These are phyloP conservation scores for Hypoxylon subgilvum DNA, from an alignment of 495 filamentous ascomycete genomes.

Conservation along the genomic window DNA sequence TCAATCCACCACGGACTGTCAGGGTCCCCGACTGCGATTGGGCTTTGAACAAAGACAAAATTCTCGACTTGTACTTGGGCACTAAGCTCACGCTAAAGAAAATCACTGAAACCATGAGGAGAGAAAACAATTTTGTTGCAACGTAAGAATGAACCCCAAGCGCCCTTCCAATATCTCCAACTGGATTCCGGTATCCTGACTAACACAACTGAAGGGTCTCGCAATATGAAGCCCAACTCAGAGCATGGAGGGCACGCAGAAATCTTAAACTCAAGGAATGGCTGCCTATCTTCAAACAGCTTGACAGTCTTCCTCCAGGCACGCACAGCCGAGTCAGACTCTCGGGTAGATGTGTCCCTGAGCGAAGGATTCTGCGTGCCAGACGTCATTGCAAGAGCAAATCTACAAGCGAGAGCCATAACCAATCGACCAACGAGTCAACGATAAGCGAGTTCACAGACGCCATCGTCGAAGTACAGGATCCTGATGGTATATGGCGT, in stretches of 20 bases:
- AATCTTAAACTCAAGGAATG: neutral
- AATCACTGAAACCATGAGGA: conserved; percentile 35
- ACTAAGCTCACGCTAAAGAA: conserved; percentile 19
- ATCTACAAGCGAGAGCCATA: neutral
- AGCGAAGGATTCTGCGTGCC: neutral
- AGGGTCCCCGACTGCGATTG: conserved; percentile 19
- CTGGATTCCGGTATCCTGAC: neutral
- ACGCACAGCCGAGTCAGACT: neutral
- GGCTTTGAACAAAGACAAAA: conserved; percentile 20
- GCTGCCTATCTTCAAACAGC: neutral
- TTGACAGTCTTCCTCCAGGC: neutral
- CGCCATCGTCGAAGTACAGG: neutral
- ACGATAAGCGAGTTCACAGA: neutral
- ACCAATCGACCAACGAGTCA: neutral
- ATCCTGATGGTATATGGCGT: too few species aligned
- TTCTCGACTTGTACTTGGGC: conserved; percentile 35
- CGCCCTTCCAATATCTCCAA: neutral
- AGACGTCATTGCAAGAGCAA: neutral
- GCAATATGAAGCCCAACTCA: conserved; percentile 4
- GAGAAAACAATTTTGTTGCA: conserved; percentile 23
- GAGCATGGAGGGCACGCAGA: neutral
- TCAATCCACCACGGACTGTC: neutral
- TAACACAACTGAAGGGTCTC: neutral
- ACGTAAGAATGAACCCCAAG: conserved; percentile 23
- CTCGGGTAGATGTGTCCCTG: neutral